Conservation (phyloP, 2,329 filamentous ascomycete genomes). For the Cordyceps fumosorosea region DNA sequence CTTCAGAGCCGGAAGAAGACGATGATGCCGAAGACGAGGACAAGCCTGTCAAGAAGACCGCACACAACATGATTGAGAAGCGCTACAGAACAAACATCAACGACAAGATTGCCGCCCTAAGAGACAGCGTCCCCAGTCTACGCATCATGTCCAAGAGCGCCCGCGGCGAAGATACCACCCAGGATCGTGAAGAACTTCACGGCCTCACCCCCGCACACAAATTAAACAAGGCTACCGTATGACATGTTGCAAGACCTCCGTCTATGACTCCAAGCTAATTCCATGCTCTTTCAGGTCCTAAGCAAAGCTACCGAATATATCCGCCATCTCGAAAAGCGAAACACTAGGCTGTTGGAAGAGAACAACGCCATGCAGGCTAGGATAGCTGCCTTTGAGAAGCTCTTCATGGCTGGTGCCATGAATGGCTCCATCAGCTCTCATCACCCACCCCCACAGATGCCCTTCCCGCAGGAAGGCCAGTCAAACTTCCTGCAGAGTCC, state of each 20-base stretch:
- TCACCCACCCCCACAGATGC: constrained; percentile 48
- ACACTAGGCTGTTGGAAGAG: constrained; percentile 74
- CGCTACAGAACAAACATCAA: constrained; percentile 93
- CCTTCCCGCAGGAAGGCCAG: constrained; percentile 37
- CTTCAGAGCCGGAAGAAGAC: constrained; percentile 43
- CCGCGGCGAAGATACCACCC: constrained; percentile 59
- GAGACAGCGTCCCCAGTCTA: constrained; percentile 86
- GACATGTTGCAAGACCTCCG: constrained; percentile 11
- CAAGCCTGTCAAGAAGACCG: constrained; percentile 67
- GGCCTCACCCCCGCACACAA: constrained; percentile 85
- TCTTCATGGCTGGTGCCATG: constrained; percentile 73
- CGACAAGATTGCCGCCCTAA: constrained; percentile 88
- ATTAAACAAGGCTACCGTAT: constrained; percentile 89
- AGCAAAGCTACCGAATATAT: constrained; percentile 98
- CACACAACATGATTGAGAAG: constrained; percentile 98
- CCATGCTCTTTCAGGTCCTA: constrained; percentile 49
- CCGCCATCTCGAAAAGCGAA: constrained; percentile 84
- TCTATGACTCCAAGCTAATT: constrained; percentile 3
- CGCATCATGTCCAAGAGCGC: constrained; percentile 74
- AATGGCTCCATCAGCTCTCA: constrained; percentile 50
- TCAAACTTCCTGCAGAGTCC: constrained; percentile 41
- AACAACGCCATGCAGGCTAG: constrained; percentile 72
- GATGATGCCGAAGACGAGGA: constrained; percentile 13
- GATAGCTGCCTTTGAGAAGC: constrained; percentile 68
- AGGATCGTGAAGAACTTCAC: constrained; percentile 67